These are phyloP conservation scores for Ceratobasidium sp. DNA, from an alignment of 1,284 basidiomycete genomes.

Conservation along the genomic window DNA sequence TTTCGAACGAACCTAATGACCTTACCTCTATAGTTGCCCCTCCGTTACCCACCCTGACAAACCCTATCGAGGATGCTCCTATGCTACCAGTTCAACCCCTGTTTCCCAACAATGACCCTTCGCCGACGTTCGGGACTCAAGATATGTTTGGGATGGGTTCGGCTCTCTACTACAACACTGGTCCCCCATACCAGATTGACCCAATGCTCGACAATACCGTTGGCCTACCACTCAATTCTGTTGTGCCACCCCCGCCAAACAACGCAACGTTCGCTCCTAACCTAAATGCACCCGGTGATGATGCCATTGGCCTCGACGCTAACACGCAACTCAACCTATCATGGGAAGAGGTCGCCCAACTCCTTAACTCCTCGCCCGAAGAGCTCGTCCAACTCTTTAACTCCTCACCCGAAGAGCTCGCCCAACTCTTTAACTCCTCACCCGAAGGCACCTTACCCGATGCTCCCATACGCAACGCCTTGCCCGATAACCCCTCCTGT, in stretches of 20 bases:
- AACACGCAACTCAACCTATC: no score
- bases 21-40: background rate
- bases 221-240: background rate
- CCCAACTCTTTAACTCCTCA: background rate
- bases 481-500: background rate
- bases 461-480: background rate
- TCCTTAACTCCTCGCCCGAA: background rate
- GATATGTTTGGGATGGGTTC: background rate
- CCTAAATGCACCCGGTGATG: background rate
- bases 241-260: background rate
- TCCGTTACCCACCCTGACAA: background rate
- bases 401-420: background rate
- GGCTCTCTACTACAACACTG: conserved; percentile 2
- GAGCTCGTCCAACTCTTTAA: background rate
- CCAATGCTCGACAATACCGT: background rate
- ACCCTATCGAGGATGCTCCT: background rate
- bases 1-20: background rate
- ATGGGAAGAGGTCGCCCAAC: background rate
- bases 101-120: background rate
- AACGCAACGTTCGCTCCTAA: background rate
- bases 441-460: background rate
- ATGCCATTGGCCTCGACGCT: no score
- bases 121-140: background rate
- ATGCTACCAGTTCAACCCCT: background rate
- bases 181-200: background rate